Base-by-base conservation (phyloP, 2,329 filamentous ascomycete species). In the Macrophomina pseudophaseolina region DNA sequence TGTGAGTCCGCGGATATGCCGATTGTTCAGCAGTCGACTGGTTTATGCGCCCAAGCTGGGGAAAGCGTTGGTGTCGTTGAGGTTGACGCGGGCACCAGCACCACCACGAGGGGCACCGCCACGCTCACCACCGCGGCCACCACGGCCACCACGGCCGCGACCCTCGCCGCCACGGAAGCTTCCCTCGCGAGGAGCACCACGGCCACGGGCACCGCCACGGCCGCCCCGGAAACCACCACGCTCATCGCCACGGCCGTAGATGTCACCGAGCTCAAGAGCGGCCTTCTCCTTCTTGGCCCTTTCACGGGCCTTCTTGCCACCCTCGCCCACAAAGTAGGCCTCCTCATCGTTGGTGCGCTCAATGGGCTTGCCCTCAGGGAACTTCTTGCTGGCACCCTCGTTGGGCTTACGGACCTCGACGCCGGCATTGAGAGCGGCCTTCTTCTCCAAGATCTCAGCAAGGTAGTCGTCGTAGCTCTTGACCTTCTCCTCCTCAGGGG, bases 371-470 rank as follows among this genome's bases (percentile, higher is more conserved):
- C 93, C 93, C 75, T 87, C 85, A 75, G 91, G 91, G 92, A 94
- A 97, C 87, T 97, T 95, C 88, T 95, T 94, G 86, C 93, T 92
- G 85, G 85, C 87, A 76, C 94, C 94, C 85, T 97, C 94, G 86
- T 98, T 97, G 81, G 94, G 84, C 85, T 93, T 89, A 84, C 95
- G 94, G 77, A 93, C 86, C 76, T 92, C 87, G 75, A 90, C 86
- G 73, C 87, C 87, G 71, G 85, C 81, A 73, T 84, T 86, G 68
- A 94, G 87, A 71, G 87, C 87, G 71, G 88, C 82, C 84, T 93
- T 94, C 88, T 94, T 94, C 80, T 88, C 86, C 67, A 87, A 87
- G 77, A 85, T 85, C 79, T 91, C 88, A 78, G 89, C 91, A 64
- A 96, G 88, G 85, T 97, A 99, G 72, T 95, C 91, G 76, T 87